These are phyloP conservation scores for Psilocybe mexicana DNA, from an alignment of 1,284 basidiomycete species.

Conservation along the genomic window DNA sequence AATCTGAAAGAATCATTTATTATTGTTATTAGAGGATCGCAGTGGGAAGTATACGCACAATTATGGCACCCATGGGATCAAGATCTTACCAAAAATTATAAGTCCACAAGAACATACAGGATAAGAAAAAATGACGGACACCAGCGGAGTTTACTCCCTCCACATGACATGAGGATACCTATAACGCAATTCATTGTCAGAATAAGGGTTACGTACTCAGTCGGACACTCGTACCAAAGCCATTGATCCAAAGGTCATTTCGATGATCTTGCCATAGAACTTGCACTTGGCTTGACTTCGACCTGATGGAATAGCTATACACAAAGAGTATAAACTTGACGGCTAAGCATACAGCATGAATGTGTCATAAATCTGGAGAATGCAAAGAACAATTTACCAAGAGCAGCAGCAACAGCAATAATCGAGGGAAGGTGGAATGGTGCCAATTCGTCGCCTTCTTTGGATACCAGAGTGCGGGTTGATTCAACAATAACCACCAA, in stretches of 20 bases:
- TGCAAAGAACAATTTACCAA: conserved; percentile 49
- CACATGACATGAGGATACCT: conserved; percentile 90
- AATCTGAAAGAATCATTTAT: conserved; percentile 50
- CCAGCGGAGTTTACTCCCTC: conserved; percentile 86
- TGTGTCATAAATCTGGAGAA: not conserved
- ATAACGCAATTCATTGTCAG: conserved; percentile 29
- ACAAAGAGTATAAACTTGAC: conserved; percentile 87
- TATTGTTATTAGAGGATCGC: conserved; percentile 1
- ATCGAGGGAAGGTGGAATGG: conserved; percentile 83
- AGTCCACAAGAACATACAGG: conserved; percentile 2
- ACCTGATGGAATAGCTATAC: conserved; percentile 81
- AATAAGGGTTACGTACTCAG: not conserved
- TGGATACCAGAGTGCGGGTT: conserved; percentile 65
- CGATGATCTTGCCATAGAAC: conserved; percentile 96
- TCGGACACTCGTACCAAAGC: conserved; percentile 52
- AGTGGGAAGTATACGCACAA: conserved; percentile 46
- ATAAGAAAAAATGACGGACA: conserved; percentile 50
- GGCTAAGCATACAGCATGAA: conserved; percentile 40
- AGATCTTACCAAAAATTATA: conserved; percentile 47
- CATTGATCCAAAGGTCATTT: conserved; percentile 86
- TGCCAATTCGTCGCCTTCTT: conserved; percentile 53
- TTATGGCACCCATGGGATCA: conserved; percentile 79
- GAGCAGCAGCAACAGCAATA: conserved; percentile 79
- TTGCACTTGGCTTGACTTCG: conserved; percentile 85
- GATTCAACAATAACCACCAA: conserved; percentile 87